Conservation (phyloP, 257 asterid species). For the Ligustrum vulgare region DNA sequence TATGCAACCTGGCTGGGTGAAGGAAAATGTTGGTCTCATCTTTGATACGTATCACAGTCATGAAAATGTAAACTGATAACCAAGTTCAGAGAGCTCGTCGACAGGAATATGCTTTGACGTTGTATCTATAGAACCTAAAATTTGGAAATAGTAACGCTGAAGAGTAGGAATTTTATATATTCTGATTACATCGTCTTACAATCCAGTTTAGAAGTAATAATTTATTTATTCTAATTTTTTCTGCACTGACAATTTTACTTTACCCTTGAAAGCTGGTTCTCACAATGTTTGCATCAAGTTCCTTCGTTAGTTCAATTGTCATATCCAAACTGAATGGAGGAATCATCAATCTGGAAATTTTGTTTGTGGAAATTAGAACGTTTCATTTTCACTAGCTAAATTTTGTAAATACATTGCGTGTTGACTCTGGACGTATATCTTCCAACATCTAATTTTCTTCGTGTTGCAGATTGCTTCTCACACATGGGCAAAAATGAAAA, state of each 20-base stretch:
- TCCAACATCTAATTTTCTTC: slow-evolving; percentile 13
- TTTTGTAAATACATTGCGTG: not conserved
- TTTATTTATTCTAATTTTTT: not conserved
- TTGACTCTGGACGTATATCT: not conserved
- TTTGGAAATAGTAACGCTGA: not conserved
- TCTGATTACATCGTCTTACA: not conserved
- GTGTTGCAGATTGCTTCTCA: slow-evolving; percentile 69
- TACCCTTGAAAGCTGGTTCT: slow-evolving; percentile 3
- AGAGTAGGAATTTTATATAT: not conserved
- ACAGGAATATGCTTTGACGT: not conserved
- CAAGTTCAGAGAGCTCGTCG: not conserved
- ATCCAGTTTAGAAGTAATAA: not conserved
- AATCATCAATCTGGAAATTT: not conserved
- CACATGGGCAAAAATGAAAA: slow-evolving; percentile 56
- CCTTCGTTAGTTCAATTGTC: not conserved
- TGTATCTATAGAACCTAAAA: not conserved
- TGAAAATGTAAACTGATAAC: not conserved
- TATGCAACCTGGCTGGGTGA: not conserved
- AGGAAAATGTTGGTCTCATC: not conserved
- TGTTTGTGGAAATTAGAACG: not conserved
- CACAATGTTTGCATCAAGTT: not conserved
- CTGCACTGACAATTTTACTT: not conserved
- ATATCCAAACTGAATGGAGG: not conserved
- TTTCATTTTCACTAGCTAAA: not conserved
- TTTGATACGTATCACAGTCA: not conserved